Base-by-base conservation (phyloP, 495 filamentous ascomycete species). In the Aspergillus indologenus region DNA sequence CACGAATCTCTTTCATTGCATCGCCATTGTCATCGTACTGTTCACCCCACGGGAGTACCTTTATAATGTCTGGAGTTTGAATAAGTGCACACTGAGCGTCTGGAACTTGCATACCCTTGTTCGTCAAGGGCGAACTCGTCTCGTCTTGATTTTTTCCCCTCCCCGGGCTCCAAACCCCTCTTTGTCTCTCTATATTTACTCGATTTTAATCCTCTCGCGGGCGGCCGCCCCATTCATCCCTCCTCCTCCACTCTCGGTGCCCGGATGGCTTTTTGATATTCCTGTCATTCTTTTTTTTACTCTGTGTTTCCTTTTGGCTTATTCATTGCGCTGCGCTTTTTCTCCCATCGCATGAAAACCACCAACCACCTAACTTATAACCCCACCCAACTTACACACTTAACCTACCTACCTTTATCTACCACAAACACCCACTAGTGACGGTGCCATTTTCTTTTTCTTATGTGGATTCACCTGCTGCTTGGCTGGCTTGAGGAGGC, bases 281-380 rank as follows among this genome's bases (percentile, higher is more conserved):
- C 40, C 61, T 67, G 34, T 40, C 34, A 40, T 40, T 40, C 34
- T 15, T 54, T 50, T 58, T 57, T 56, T 45, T 29, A n/a, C 42
- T 56, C 24, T 58, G 53, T n/a, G 60, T 58, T 56, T 61, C 60
- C 59, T 15, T 59, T 46, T 56, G 49, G 45, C 5, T 40, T 8
- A 40, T 11, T 40, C 5, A 8, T 40, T 40, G 12, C 34, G 26
- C 26, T 29, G 26, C 26, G 26, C 26, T 3, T 3, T 29, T 29
- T 3, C 9, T 9, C 26, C 26, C 26, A 9, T 29, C 26, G 26
- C 26, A 29, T 29, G 26, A 29, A 4, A 3, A 29, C 3, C 4
- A 29, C 3, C 9, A 29, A 29, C 26, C 26, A 29, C 26, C 26
- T 29, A 29, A 29, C 26, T 29, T 29, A 29, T 29, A 29, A 29